Evolutionary conservation across 192 early-diverging fungal species (phyloP), one percentile per base, ranked within the genome.

Genomic region (Spinellus fusiger): DNA sequence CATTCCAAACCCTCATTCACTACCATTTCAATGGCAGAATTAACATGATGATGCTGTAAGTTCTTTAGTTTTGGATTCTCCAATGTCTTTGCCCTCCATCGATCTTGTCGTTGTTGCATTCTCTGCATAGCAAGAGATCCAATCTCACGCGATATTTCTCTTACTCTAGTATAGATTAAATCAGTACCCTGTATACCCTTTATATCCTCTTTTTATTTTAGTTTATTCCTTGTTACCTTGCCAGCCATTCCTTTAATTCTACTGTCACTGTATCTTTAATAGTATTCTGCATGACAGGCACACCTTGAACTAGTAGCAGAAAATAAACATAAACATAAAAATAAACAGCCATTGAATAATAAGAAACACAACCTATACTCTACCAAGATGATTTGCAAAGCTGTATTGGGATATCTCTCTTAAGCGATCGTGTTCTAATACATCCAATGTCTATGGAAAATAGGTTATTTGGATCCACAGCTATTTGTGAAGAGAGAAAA

Each of bases 221-320:
- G n/a, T 15, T 13, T 50, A 26, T 32, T 18, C 28, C 22, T 33
- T 9, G 18, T 54, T 64, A 93, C 90, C 79, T 88, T 56, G 83
- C 88, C 38, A 96, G 78, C 95, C 96, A 99, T 62, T 90, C 88
- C 54, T 90, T 92, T 74, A 96, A 77, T 66, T 98, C 95, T 23
- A 80, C 75, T 28, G 89, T 76, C 5, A 98, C 94, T 0, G 87
- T 87, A 38, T 86, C 84, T 53, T 92, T 88, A 48, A 99, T 88
- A 49, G 84, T 86, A 15, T 90, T 82, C 67, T 95, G 90, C 77
- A 94, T 84, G n/a, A 83, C 79, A n/a, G 93, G 93, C 53, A 99
- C 80, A 62, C 87, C 91, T 46, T 84, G 80, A 70, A 87, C 93
- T 93, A 56, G 48, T 47, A 33, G 1, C 33, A 35, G 22, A 29